Base-by-base conservation (phyloP, 805 yeast species). In the Candida ortonii region DNA sequence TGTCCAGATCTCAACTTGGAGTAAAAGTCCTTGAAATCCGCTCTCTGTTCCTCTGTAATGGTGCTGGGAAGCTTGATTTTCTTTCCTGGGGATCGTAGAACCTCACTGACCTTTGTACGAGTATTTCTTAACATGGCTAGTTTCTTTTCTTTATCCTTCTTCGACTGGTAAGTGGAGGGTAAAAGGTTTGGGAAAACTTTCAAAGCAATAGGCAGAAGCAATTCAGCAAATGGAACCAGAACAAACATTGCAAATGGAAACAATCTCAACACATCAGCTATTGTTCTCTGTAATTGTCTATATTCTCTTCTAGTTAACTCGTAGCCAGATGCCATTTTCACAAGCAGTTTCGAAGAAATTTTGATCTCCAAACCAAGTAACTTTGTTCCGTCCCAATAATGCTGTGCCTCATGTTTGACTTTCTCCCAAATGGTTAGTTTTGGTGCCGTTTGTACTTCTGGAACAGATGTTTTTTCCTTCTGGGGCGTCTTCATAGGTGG, bases 321-420 rank as follows among this genome's bases (percentile, higher is more conserved):
- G 57, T 90, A 87, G 12, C 98, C 97, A 8, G 90, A 76, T 6
- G 83, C 81, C 68, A 85, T 68, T 59, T 88, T 90, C 42, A 84
- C 55, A 27, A 86, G 73, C 40, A 90, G 71, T 61, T 87, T 86
- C 30, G 88, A 77, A 1, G 95, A 82, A 24, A 90, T 79, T 58
- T 77, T 82, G 43, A 88, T 72, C 62, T 93, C 98, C 52, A 83
- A 78, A 4, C 97, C 97, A 30, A 90, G 68, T 33, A 93, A 72
- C 61, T 88, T 89, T 6, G 97, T 90, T 27, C 98, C 97, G 48
- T 80, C 83, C 86, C 95, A 87, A 61, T 88, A 88, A 62, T 90
- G 98, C 22, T 77, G 73, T 4, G 80, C 84, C 63, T 85, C 97
- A 53, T 85, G 93, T 59, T 88, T 89, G 36, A 90, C 80, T 53